These are phyloP conservation scores for Xylariaceae sp. DNA, from an alignment of 2,329 filamentous ascomycete species.

Conservation along the genomic window DNA sequence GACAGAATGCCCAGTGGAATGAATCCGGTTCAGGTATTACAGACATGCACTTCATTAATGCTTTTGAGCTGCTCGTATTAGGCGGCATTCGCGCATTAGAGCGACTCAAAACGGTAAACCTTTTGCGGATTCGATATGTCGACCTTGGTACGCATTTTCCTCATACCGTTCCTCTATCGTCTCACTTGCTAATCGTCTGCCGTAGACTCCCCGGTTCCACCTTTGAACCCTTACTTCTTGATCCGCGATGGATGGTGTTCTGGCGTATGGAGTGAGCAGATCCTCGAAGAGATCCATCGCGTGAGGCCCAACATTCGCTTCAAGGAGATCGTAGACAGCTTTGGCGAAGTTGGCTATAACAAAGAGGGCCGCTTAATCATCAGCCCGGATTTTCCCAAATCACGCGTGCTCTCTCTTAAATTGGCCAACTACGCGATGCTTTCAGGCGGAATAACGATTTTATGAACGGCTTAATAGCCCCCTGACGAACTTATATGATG, in stretches of 20 bases:
- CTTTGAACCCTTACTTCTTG: slow-evolving; percentile 69
- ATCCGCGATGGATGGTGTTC: slow-evolving; percentile 57
- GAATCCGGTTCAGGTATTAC: slow-evolving; percentile 67
- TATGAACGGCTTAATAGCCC: slow-evolving; percentile 21
- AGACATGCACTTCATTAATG: slow-evolving; percentile 66
- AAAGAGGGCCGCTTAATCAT: slow-evolving; percentile 58
- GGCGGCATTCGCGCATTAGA: slow-evolving; percentile 58
- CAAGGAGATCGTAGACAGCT: slow-evolving; percentile 59
- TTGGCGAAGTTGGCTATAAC: slow-evolving; percentile 55
- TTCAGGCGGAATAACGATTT: slow-evolving; percentile 37
- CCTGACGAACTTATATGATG: neutral
- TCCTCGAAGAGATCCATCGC: slow-evolving; percentile 56
- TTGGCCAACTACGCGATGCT: slow-evolving; percentile 54
- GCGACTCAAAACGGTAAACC: slow-evolving; percentile 55
- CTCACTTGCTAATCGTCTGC: slow-evolving; percentile 13
- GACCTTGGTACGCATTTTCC: slow-evolving; percentile 54
- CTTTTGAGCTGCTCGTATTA: slow-evolving; percentile 66
- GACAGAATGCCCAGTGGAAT: slow-evolving; percentile 50
- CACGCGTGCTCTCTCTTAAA: slow-evolving; percentile 53
- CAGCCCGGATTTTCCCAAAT: slow-evolving; percentile 51
- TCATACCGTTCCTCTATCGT: neutral
- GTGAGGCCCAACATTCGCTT: slow-evolving; percentile 57
- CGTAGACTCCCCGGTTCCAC: slow-evolving; percentile 63
- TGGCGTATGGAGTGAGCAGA: slow-evolving; percentile 68
- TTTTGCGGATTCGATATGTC: slow-evolving; percentile 68